Evolutionary conservation across 2,329 filamentous ascomycete species (phyloP), one percentile per base, ranked within the genome.

Genomic region (Corynespora cassiicola): DNA sequence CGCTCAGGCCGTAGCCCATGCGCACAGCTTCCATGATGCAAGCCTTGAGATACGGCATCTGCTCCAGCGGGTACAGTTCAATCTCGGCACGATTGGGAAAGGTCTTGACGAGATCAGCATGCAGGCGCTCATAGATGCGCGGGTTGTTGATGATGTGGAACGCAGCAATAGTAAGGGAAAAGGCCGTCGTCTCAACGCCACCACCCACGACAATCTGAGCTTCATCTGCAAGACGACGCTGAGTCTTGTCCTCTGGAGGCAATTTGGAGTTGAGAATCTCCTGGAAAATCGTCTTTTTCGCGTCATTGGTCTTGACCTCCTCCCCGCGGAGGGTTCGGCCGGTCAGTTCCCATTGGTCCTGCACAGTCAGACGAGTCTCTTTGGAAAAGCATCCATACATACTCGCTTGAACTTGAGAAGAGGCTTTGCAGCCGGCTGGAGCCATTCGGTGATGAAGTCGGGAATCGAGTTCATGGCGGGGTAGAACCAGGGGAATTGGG

Each of bases 171-270:
- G 36, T 43, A 5, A 68, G 48, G 2, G 60, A 39, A 19, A 63
- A 66, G 8, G 63, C 62, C 5, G 66, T 71, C 3, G 68, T 71
- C 38, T 69, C 66, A 6, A 69, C 66, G 35, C 66, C 68, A 32
- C 66, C 68, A 16, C 65, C 68, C 10, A 71, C 47, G 20, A 71
- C 54, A 18, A 66, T 68, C 18, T 66, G 56, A 6, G 61, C 67
- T 54, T 71, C 68, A 28, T 70, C 67, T 11, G 57, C 58, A 12
- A 71, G 63, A 1, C 68, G 65, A 8, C 43, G 39, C 2, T 70
- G 54, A 1, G 62, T 56, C 42, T 74, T 74, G 36, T 71, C 68
- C 11, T 56, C 44, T 1, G 39, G 28, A 1, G 67, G 62, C 2
- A 67, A 48, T 24, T 57, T 60, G 6, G 55, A 60, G 12, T 30